Evolutionary conservation across 257 asterid species (phyloP), one percentile per base, ranked within the genome.

Genomic region (Penstemon newberryi): DNA sequence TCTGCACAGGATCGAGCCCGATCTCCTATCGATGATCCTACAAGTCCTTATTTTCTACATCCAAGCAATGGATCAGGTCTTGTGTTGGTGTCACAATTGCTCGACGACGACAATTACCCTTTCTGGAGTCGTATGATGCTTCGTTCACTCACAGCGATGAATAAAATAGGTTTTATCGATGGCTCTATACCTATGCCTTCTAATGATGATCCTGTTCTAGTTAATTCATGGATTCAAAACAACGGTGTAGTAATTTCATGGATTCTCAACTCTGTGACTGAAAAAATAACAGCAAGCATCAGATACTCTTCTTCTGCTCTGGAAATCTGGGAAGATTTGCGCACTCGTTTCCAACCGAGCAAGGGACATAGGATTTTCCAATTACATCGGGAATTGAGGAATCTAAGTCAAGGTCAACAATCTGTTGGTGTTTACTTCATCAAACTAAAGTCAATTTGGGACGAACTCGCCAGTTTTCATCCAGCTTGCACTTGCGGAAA

Each of bases 371-470:
- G 10, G 0, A 1, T 51, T 3, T 65, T 65, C 33, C 33, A 25
- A 25, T 25, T 25, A 25, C 33, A 25, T 25, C 2, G 33, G 33
- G 33, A 25, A 25, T 51, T 38, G 3, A 25, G 37, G 60, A 65
- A 37, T 38, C 9, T 5, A 2, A 5, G 0, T 33, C 59, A 65
- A 7, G 40, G n/a, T 7, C 39, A 65, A 3, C 1, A 13, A 1
- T 66, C 44, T n/a, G 50, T 39, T n/a, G 25, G 3, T 6, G 40
- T 53, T 0, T 66, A 66, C 4, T 66, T 66, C 9, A 66, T 62
- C 5, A 39, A 7, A 10, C 4, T 66, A 6, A 52, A 66, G 8
- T 4, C 53, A 4, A 1, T 66, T 0, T 66, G 43, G 54, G 71
- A 66, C 2, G 53, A 53, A 54, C 25, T 66, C 13, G 7, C n/a